Evolutionary conservation across 2,329 filamentous ascomycete genomes (phyloP).

Genomic region (Clarireedia paspali): DNA sequence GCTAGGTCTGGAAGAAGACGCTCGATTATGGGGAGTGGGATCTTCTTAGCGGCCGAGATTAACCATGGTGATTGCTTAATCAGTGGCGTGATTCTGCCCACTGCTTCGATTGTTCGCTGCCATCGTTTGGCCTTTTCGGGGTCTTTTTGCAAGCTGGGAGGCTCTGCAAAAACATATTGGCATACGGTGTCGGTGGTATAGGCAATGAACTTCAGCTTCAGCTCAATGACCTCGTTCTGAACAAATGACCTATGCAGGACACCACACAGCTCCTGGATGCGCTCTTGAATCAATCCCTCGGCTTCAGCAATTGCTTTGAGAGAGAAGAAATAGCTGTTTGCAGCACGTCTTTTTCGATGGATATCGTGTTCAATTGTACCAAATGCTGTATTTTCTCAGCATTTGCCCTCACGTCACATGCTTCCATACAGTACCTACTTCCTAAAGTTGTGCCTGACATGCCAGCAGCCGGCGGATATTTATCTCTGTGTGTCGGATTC

Average conservation of each 20-base stretch:
- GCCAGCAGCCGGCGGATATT: slow-evolving; percentile 5
- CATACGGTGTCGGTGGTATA: slow-evolving; percentile 12
- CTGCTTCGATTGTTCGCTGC: slow-evolving; percentile 9
- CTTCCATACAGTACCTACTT: neutral
- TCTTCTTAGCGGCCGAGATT: slow-evolving; percentile 2
- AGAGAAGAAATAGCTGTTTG: slow-evolving; percentile 17
- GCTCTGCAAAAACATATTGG: slow-evolving; percentile 3
- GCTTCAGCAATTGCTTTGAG: slow-evolving; percentile 11
- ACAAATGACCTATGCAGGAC: neutral
- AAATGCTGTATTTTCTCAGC: slow-evolving; percentile 6
- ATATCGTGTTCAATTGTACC: slow-evolving; percentile 13
- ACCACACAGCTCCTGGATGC: slow-evolving; percentile 5
- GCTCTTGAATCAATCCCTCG: slow-evolving; percentile 11
- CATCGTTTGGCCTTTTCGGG: slow-evolving; percentile 6
- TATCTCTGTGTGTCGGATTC: slow-evolving; percentile 9
- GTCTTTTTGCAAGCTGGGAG: slow-evolving; percentile 7
- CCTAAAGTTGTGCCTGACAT: slow-evolving; percentile 1
- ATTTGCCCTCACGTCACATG: neutral
- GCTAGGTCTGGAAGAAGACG: neutral
- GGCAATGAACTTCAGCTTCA: slow-evolving; percentile 6
- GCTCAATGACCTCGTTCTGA: slow-evolving; percentile 8
- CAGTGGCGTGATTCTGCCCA: slow-evolving; percentile 6
- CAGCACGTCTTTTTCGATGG: slow-evolving; percentile 14
- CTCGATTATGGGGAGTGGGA: neutral
- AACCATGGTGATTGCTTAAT: slow-evolving; percentile 11